Percentiles rank a stretch among this genome's conserved stretches.
phyloP scores from a whole-genome alignment of 176 grass and related monocot genomes.

The Carex cristatella region DNA sequence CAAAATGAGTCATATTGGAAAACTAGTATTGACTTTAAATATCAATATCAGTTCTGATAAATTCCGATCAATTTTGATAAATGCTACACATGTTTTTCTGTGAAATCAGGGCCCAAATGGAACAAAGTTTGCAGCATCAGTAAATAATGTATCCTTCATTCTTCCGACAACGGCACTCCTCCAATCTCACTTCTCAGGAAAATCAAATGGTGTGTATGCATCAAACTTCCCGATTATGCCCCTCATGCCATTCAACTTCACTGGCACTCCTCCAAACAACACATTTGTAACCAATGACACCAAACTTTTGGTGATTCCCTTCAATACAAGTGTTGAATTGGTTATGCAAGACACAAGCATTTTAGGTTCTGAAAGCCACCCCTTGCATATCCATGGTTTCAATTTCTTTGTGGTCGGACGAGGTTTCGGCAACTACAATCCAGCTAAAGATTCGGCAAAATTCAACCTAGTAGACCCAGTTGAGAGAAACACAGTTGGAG shows the following conservation, averaged over 20 bases:
- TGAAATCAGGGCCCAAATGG: constrained; percentile 48
- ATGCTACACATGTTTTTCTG: neutral
- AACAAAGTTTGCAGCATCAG: constrained; percentile 46
- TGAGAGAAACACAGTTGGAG: constrained; percentile 65
- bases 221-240: constrained; percentile 54
- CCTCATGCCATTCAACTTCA: constrained; percentile 56
- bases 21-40: neutral
- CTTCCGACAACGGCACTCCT: constrained; percentile 62
- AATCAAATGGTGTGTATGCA: constrained; percentile 38
- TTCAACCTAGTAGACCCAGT: constrained; percentile 64
- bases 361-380: constrained; percentile 61
- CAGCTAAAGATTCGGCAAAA: constrained; percentile 25
- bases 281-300: constrained; percentile 51
- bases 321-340: constrained; percentile 67
- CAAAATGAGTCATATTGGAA: neutral
- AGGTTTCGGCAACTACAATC: constrained; percentile 58
- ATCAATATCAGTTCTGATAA: neutral
- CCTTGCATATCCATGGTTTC: constrained; percentile 70
- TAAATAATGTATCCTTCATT: constrained; percentile 70
- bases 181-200: constrained; percentile 62
- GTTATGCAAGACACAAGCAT: constrained; percentile 73
- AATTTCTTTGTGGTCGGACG: constrained; percentile 56
- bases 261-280: constrained; percentile 53
- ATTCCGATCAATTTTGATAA: neutral
- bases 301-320: constrained; percentile 41